These are phyloP conservation scores for Diplogelasinospora grovesii DNA, from an alignment of 495 filamentous ascomycete genomes.

Conservation along the genomic window DNA sequence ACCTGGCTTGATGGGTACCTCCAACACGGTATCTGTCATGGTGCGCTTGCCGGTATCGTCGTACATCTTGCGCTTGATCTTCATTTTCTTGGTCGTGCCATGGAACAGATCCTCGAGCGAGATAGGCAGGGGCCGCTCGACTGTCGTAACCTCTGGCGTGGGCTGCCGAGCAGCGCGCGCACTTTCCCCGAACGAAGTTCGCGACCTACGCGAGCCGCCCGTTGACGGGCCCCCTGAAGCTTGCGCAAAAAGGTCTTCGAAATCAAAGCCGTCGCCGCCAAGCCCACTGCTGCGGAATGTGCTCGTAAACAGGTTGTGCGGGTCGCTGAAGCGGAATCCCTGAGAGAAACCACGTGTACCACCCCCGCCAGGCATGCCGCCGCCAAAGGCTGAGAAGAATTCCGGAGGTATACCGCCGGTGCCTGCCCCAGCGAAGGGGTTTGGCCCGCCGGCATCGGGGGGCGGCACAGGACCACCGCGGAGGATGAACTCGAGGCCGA, in stretches of 20 bases:
- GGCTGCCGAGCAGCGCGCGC: slow-evolving; percentile 41
- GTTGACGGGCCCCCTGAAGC: slow-evolving; percentile 24
- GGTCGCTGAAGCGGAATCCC: slow-evolving; percentile 70
- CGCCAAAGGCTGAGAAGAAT: slow-evolving; percentile 22
- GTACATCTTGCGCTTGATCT: slow-evolving; percentile 92
- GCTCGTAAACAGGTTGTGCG: slow-evolving; percentile 76
- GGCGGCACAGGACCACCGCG: slow-evolving; percentile 73
- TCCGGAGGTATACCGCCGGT: slow-evolving; percentile 31
- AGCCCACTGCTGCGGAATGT: slow-evolving; percentile 58
- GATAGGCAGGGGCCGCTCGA: slow-evolving; percentile 76
- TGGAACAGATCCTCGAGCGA: slow-evolving; percentile 80
- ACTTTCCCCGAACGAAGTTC: slow-evolving; percentile 41
- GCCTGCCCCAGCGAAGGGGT: slow-evolving; percentile 40
- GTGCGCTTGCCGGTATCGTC: slow-evolving; percentile 77
- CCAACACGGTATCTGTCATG: slow-evolving; percentile 80
- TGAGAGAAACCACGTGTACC: slow-evolving; percentile 52
- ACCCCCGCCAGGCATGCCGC: slow-evolving; percentile 17
- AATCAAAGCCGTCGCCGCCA: slow-evolving; percentile 38
- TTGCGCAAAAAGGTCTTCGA: slow-evolving; percentile 24
- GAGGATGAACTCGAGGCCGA: slow-evolving; percentile 84
- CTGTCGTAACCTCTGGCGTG: slow-evolving; percentile 81
- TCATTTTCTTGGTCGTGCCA: slow-evolving; percentile 90
- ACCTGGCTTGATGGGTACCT: slow-evolving; percentile 90
- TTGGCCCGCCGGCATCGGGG: slow-evolving; percentile 40
- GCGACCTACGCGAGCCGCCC: slow-evolving; percentile 30